These are phyloP conservation scores for Naematelia encephala DNA, from an alignment of 768 basidiomycete species.

Conservation along the genomic window DNA sequence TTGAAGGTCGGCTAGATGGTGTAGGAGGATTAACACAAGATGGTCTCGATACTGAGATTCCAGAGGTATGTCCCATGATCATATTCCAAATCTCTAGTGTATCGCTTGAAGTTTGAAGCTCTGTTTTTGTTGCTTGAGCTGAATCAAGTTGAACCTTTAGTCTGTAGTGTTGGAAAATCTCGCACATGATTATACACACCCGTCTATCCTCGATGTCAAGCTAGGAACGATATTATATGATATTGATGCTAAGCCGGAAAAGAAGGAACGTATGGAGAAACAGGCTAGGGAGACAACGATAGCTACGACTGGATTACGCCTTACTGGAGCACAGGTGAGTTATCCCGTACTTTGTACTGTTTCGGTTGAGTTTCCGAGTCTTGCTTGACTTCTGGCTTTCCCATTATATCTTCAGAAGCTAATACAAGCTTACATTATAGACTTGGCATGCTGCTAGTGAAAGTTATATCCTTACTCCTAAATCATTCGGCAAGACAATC, in stretches of 20 bases:
- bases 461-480: slow-evolving; percentile 61
- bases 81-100: no score
- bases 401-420: no score
- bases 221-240: slow-evolving; percentile 88
- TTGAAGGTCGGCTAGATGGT: slow-evolving; percentile 61
- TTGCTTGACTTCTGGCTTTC: no score
- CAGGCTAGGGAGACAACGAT: slow-evolving; percentile 70
- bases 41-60: slow-evolving; percentile 18
- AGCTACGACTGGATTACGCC: slow-evolving; percentile 67
- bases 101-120: no score
- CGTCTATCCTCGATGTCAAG: slow-evolving; percentile 87
- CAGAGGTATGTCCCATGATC: slow-evolving; percentile 38
- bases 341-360: background rate
- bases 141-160: slow-evolving; percentile 51
- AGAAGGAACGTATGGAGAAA: slow-evolving; percentile 71
- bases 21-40: slow-evolving; percentile 16
- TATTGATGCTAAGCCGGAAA: slow-evolving; percentile 62
- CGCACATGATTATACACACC: slow-evolving; percentile 66
- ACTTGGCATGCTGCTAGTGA: slow-evolving; percentile 66
- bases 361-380: slow-evolving; percentile 1
- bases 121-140: slow-evolving; percentile 1
- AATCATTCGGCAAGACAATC: slow-evolving; percentile 70
- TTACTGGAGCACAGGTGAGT: slow-evolving; percentile 87
- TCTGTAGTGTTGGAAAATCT: slow-evolving; percentile 84
- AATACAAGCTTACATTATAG: no score